A percentile compares a stretch with the other conserved stretches of the same genome.
phyloP scores from a whole-genome alignment of 2,329 filamentous ascomycete species.

The Verticillium dahliae region DNA sequence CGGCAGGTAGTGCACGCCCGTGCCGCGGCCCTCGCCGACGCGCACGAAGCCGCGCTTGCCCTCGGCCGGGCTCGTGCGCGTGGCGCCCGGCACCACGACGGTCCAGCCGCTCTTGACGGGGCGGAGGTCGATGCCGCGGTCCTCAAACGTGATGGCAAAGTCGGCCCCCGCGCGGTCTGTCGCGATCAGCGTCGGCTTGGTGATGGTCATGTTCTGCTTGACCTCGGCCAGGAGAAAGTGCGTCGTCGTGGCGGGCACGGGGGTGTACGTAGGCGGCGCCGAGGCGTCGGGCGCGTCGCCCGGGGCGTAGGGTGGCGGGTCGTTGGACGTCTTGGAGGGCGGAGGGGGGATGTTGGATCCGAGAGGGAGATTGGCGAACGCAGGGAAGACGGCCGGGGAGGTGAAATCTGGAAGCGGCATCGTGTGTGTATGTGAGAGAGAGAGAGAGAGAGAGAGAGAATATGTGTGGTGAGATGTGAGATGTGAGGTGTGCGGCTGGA shows the following conservation, averaged over 20 bases:
- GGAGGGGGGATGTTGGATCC: slow-evolving; percentile 5
- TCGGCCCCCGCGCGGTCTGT: slow-evolving; percentile 29
- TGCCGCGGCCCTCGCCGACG: slow-evolving; percentile 23
- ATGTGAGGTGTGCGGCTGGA: neutral
- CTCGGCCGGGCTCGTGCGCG: slow-evolving; percentile 25
- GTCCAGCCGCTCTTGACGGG: slow-evolving; percentile 33
- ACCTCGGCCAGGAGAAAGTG: slow-evolving; percentile 36
- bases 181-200: slow-evolving; percentile 39
- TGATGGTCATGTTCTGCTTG: slow-evolving; percentile 41
- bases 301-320: neutral
- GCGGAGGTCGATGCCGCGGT: slow-evolving; percentile 24
- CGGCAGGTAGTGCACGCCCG: slow-evolving; percentile 26
- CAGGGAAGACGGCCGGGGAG: slow-evolving; percentile 24
- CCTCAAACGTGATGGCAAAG: slow-evolving; percentile 41
- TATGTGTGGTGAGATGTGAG: neutral
- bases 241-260: slow-evolving; percentile 1
- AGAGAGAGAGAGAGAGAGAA: too few species aligned
- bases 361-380: slow-evolving; percentile 22
- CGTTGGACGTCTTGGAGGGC: slow-evolving; percentile 1
- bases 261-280: neutral
- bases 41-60: slow-evolving; percentile 32
- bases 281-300: neutral
- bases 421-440: neutral
- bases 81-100: slow-evolving; percentile 27
- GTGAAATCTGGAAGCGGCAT: slow-evolving; percentile 23